Evolutionary conservation across 2,329 filamentous ascomycete genomes (phyloP), one percentile per base, ranked within the genome.

Genomic region (Epichloe glyceriae): DNA sequence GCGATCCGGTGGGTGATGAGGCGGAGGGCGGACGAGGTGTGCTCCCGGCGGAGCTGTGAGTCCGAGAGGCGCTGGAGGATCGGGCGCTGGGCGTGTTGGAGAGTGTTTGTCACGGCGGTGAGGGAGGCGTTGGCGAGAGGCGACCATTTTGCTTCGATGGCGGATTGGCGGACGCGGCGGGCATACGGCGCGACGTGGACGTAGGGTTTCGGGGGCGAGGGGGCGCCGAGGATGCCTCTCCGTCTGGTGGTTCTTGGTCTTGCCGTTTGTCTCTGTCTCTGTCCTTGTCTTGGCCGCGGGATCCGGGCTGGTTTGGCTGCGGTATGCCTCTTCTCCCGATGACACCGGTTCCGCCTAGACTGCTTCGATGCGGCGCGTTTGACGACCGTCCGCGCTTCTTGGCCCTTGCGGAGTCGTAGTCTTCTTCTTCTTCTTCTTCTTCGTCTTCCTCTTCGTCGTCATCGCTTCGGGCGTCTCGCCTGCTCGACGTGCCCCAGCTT

Each of bases 61-160:
- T 67, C 64, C 17, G 74, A 69, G 14, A 83, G 70, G 41, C 75
- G 76, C 47, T 77, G 72, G 12, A 85, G 71, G 43, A 86, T 76
- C 14, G 83, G 79, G 15, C 76, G 75, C 56, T 82, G 78, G 47
- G 79, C 74, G 55, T 80, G 73, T 20, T 72, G 67, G 34, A 88
- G 67, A 30, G 86, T 70, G 15, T 69, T 63, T 17, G 71, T 68
- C n/a, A 83, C 72, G 48, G 74, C 74, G 7, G 74, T 67, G 50
- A 85, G 65, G 41, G 82, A 78, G 22, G 71, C 65, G 6, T 68
- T 62, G 4, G 78, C 71, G 5, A 86, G 71, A 5, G 77, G 70
- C 3, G 72, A 69, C 84, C 84, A 88, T 61, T 84, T 86, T 41
- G 82, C 68, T 41, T 85, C 75, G 52, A 94, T 85, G 38, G 73